Evolutionary conservation across 768 basidiomycete genomes (phyloP), one percentile per base, ranked within the genome.

Genomic region (Tephrocybe sp.): DNA sequence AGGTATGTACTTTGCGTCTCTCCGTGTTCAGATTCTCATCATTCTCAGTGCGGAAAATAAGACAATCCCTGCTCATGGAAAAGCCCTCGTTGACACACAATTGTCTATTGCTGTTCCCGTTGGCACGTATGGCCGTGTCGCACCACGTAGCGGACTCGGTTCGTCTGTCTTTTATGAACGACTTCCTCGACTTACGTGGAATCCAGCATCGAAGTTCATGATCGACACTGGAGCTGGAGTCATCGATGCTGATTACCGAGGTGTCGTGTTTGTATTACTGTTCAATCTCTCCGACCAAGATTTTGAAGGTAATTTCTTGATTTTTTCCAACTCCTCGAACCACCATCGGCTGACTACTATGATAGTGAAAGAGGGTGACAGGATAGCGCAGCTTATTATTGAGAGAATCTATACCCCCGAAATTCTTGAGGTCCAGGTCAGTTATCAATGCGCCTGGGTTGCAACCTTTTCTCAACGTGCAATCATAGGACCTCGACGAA

Each of bases 221-320:
- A 98, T 98, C 51, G 91, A 95, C 63, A 98, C 96, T 0, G 97
- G 97, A 1, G 97, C 97, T 9, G 97, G 96, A 18, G 97, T 99
- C 6, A 82, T 99, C 43, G 97, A 99, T 55, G 91, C 92, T 6
- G 97, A 99, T 66, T 98, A 99, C 68, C 79, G 97, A 45, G 97
- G 97, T 18, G 74, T 84, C 11, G 82, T 99, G 38, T 93, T 87
- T 62, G 91, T 98, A 28, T 75, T 99, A 24, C 76, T 99, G 36
- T 98, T 92, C 81, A 98, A 99, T 65, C 80, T 86, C 48, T 88
- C 88, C 0, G 92, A 97, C 66, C 75, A 82, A 51, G 92, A 98
- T 60, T 99, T 98, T 63, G 72, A 87, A 68, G 86, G 94, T 90
- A 63, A 40, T 39, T 38, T 3, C 38, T 19, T 15, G 15, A 35